These are phyloP conservation scores for Salvia miltiorrhiza DNA, from an alignment of 257 asterid species.

Conservation along the genomic window DNA sequence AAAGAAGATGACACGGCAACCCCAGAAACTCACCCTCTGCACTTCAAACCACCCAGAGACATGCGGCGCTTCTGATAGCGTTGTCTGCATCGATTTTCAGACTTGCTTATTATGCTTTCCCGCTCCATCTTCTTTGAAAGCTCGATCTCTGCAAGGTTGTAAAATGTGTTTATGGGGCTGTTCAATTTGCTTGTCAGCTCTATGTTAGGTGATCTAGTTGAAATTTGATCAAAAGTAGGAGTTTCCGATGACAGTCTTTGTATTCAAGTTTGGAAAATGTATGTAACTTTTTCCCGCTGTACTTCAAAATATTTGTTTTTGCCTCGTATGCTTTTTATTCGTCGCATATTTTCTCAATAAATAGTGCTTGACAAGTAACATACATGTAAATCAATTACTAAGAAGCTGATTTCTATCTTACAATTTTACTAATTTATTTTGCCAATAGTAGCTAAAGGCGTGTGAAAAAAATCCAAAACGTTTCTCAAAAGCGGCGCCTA, in stretches of 20 bases:
- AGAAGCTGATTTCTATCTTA: too few species aligned
- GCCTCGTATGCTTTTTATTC: not conserved
- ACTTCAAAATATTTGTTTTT: not conserved
- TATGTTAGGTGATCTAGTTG: not conserved
- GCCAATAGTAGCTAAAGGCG: too few species aligned
- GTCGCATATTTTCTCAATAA: not conserved
- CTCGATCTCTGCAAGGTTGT: constrained; percentile 5
- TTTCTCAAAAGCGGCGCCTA: too few species aligned
- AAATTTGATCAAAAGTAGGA: not conserved
- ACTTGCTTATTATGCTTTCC: not conserved
- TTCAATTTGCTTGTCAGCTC: not conserved
- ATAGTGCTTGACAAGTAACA: too few species aligned
- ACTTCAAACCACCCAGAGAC: constrained; percentile 92
- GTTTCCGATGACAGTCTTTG: too few species aligned
- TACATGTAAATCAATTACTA: too few species aligned
- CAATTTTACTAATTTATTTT: too few species aligned
- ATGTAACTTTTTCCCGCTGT: not conserved
- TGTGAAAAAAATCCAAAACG: too few species aligned
- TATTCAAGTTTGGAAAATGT: not conserved
- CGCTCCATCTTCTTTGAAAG: not conserved
- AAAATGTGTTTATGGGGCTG: not conserved
- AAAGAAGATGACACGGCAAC: constrained; percentile 86
- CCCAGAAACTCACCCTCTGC: constrained; percentile 87
- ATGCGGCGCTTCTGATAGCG: constrained; percentile 63
- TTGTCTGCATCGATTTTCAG: not conserved